Evolutionary conservation across 164 flowering plant genomes (phyloP), one percentile per base, ranked within the genome.

Genomic region (Liquidambar formosana): DNA sequence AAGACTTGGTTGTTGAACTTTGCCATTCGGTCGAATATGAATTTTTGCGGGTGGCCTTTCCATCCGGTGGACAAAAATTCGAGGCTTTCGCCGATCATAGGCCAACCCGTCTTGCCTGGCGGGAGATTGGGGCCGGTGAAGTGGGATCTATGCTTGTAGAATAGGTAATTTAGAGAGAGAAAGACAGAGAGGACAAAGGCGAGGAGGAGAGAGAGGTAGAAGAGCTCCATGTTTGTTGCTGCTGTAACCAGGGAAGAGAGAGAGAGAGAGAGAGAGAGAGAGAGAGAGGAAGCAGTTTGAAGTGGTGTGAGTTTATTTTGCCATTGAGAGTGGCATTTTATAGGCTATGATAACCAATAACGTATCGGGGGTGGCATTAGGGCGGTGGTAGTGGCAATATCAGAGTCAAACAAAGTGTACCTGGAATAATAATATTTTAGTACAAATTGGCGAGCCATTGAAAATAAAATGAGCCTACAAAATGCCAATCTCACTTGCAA

Each of bases 101-200:
- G 85, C 48, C 28, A 70, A 4, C 85, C 83, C 1, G 71, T 60
- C 3, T 52, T 71, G 6, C 85, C 85, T 2, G 84, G 86, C 4
- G 84, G 86, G 13, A 78, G 79, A 46, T 72, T 71, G 11, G 47
- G 28, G 45, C 41, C 69, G 26, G 16, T 16, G 67, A 22, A 27
- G 1, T 18, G 11, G 13, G 82, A 56, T 16, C 71, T 66, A 64
- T 75, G 73, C 44, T 66, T 65, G 79, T 70, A 63, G 71, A 80
- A 74, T 65, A 79, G 66, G 73, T 67, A 28, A 65, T 73, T 76
- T 21, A 80, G 66, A 41, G 70, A 78, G 63, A 80, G 67, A 13
- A 77, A 44, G 33, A 75, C 33, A 9, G 65, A 38, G 69, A 72
- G 63, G 59, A 75, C 47, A 18, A 74, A 61, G 71, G 68, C 63